These are phyloP conservation scores for Fusarium continuum DNA, from an alignment of 2,329 filamentous ascomycete species.

Conservation along the genomic window DNA sequence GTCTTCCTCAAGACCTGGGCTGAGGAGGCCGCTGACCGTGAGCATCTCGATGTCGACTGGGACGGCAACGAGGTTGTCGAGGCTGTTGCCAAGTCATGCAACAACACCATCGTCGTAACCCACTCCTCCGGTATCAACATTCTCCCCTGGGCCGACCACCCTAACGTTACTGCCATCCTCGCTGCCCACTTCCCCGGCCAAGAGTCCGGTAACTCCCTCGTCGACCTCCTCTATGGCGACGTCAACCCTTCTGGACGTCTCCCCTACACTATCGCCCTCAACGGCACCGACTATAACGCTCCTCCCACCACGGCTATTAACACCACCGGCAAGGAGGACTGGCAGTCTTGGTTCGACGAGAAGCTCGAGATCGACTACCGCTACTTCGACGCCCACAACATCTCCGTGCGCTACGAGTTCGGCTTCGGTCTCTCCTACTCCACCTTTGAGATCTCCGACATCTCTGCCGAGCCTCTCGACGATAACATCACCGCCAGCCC, in stretches of 20 bases:
- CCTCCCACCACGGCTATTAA: conserved; percentile 51
- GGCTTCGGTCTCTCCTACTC: conserved; percentile 76
- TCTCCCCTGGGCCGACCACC: conserved; percentile 73
- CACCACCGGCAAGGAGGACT: conserved; percentile 51
- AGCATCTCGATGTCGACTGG: conserved; percentile 64
- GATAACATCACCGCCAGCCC: conserved; percentile 43
- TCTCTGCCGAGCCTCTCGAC: conserved; percentile 33
- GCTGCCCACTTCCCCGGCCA: conserved; percentile 77
- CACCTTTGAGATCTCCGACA: conserved; percentile 61
- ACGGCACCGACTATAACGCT: conserved; percentile 58
- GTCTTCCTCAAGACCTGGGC: conserved; percentile 73
- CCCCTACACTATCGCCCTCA: conserved; percentile 75
- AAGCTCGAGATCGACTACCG: conserved; percentile 75
- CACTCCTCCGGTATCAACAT: conserved; percentile 75
- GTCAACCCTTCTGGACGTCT: conserved; percentile 74
- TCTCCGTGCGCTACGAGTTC: conserved; percentile 70
- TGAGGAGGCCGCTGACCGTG: conserved; percentile 69
- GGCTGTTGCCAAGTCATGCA: conserved; percentile 68
- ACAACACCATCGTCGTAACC: conserved; percentile 71
- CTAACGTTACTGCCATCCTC: conserved; percentile 72
- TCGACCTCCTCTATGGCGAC: conserved; percentile 73
- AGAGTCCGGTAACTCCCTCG: conserved; percentile 73
- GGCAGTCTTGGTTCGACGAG: conserved; percentile 65
- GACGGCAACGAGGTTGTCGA: conserved; percentile 69
- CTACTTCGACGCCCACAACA: conserved; percentile 68